Evolutionary conservation across 2,329 filamentous ascomycete species (phyloP).

Genomic region (Pleomassaria siparia): DNA sequence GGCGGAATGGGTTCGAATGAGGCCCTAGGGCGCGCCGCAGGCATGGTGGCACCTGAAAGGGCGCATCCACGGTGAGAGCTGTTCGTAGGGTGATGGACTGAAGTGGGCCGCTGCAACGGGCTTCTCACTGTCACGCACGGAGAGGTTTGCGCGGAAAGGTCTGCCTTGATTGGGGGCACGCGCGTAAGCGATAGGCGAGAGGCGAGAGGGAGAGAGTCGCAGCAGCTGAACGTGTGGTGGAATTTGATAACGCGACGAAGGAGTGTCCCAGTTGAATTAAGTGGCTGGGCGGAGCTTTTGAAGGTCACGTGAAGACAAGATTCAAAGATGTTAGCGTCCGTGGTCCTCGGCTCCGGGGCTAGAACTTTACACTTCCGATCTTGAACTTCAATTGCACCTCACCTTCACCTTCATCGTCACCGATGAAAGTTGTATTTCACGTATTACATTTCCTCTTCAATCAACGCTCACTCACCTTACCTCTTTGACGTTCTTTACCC

Average conservation of each 20-base stretch:
- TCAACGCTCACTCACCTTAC: not conserved
- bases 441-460: not conserved
- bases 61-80: constrained; percentile 13
- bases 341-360: not conserved
- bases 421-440: not conserved
- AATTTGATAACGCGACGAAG: not conserved
- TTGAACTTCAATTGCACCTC: not conserved
- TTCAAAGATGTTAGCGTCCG: no score
- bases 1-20: constrained; percentile 91
- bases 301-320: constrained; percentile 1
- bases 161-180: no score
- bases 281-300: not conserved
- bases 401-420: not conserved
- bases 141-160: not conserved
- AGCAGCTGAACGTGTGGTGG: not conserved
- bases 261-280: no score
- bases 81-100: not conserved
- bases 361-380: not conserved
- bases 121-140: not conserved
- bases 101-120: not conserved
- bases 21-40: constrained; percentile 75
- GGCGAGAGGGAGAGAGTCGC: no score
- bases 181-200: no score
- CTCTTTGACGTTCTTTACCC: not conserved
- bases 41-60: constrained; percentile 58